Conservation (phyloP, 805 yeast species). For the Barnettozyma wickerhamii region DNA sequence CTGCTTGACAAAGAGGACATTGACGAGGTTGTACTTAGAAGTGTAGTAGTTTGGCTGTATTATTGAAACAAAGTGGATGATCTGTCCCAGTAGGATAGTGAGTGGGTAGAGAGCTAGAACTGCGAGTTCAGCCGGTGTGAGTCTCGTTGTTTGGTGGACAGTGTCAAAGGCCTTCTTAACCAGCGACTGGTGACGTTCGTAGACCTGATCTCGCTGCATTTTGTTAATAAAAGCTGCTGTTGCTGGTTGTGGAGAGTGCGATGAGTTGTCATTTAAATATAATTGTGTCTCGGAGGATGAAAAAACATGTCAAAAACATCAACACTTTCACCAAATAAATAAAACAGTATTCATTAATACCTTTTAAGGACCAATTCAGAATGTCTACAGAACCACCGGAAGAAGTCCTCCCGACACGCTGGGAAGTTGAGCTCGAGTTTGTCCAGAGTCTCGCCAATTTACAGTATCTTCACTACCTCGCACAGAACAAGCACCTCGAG, state of each 20-base stretch:
- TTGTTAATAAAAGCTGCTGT: background rate
- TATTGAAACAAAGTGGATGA: slow-evolving; percentile 33
- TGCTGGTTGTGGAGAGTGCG: background rate
- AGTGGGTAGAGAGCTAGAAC: slow-evolving; percentile 30
- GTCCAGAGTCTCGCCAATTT: slow-evolving; percentile 90
- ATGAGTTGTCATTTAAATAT: background rate
- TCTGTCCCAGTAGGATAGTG: slow-evolving; percentile 48
- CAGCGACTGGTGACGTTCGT: slow-evolving; percentile 5
- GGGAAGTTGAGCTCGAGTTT: slow-evolving; percentile 80
- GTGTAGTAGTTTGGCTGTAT: slow-evolving; percentile 26
- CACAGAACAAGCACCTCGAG: slow-evolving; percentile 75
- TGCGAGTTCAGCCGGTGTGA: slow-evolving; percentile 12
- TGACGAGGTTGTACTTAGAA: slow-evolving; percentile 66
- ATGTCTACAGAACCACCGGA: slow-evolving; percentile 4
- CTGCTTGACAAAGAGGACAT: slow-evolving; percentile 70
- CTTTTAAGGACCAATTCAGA: background rate
- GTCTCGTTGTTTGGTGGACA: slow-evolving; percentile 4
- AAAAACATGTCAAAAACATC: background rate
- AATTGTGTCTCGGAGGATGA: background rate
- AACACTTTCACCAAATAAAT: no score
- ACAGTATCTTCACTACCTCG: slow-evolving; percentile 79
- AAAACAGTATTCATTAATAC: no score
- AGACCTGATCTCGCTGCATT: slow-evolving; percentile 4
- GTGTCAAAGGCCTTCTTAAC: background rate
- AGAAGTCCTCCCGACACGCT: slow-evolving; percentile 62